Conservation (phyloP, 306 rosid species). For the Inga laurina region DNA sequence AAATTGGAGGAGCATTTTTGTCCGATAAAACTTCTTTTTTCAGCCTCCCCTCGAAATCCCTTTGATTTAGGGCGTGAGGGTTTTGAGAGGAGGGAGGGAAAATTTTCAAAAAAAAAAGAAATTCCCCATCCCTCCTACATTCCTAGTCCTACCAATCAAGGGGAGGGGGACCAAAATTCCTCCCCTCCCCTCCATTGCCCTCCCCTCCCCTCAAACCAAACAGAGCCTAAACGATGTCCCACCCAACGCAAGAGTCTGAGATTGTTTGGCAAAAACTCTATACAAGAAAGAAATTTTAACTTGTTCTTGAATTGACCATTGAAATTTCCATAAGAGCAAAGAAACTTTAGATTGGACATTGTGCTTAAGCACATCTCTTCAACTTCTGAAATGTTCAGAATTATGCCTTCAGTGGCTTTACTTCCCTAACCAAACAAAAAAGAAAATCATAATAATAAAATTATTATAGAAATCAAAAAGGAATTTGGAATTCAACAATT, state of each 20-base stretch:
- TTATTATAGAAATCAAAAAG: neutral
- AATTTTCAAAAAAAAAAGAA: too few relatives aligned
- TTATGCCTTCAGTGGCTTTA: constrained; percentile 20
- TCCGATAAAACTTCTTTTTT: too few relatives aligned
- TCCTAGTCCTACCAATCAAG: too few relatives aligned
- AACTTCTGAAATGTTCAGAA: neutral
- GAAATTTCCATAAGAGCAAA: neutral
- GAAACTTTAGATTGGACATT: constrained; percentile 24
- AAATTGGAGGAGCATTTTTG: too few relatives aligned
- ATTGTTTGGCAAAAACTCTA: neutral
- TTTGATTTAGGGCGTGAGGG: too few relatives aligned
- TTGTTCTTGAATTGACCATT: too few relatives aligned
- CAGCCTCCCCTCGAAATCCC: too few relatives aligned
- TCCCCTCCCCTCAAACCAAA: too few relatives aligned
- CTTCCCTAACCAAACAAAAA: constrained; percentile 24
- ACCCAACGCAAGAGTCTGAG: constrained; percentile 24
- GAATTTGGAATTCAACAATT: neutral
- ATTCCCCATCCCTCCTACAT: too few relatives aligned
- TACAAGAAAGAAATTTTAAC: neutral
- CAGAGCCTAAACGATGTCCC: neutral
- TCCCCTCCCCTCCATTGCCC: too few relatives aligned
- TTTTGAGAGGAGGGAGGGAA: too few relatives aligned
- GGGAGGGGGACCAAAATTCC: too few relatives aligned
- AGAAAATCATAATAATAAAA: neutral
- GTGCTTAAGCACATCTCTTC: neutral